Evolutionary conservation across 1,284 basidiomycete genomes (phyloP), one percentile per base, ranked within the genome.

Genomic region (Gomphus bonarii): DNA sequence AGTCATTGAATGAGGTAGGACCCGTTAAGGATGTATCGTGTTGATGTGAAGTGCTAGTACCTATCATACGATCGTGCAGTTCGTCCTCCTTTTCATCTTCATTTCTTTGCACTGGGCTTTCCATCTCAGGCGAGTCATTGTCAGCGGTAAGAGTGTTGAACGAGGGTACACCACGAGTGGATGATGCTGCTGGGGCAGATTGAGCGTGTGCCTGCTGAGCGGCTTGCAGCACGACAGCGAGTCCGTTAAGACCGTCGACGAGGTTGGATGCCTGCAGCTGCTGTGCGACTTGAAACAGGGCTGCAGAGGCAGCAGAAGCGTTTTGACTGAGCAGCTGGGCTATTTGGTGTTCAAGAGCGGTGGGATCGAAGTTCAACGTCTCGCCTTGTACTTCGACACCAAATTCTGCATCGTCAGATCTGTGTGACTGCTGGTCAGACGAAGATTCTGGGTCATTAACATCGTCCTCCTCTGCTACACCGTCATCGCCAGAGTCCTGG

Each of bases 211-310:
- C 78, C 54, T 85, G 82, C n/a, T 63, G 61, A 6, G 82, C 86
- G 52, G 84, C 86, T 61, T 88, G 84, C 30, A 89, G 72, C 62
- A 86, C 82, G 48, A 84, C 85, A 20, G 83, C 84, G 50, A 89
- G 76, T 3, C 80, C 78, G 61, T 73, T 78, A 46, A 87, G 66
- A 65, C 78, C 78, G 33, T 85, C 69, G 25, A 74, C 75, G n/a
- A 72, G 58, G 61, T 35, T 60, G 48, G 8, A 61, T 11, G 75
- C 74, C 60, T 82, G 81, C 40, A 76, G 73, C 63, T 84, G 81
- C 64, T 81, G 80, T 5, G 78, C 79, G 38, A 82, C 80, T 61
- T 67, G 79, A 2, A 84, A 66, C 12, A 84, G 65, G 43, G 80
- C 81, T 4, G 78, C 78, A 48, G 81, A 80, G 25, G 80, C 77